Conservation (phyloP, 495 filamentous ascomycete species). For the Penicillium cinerascens region DNA sequence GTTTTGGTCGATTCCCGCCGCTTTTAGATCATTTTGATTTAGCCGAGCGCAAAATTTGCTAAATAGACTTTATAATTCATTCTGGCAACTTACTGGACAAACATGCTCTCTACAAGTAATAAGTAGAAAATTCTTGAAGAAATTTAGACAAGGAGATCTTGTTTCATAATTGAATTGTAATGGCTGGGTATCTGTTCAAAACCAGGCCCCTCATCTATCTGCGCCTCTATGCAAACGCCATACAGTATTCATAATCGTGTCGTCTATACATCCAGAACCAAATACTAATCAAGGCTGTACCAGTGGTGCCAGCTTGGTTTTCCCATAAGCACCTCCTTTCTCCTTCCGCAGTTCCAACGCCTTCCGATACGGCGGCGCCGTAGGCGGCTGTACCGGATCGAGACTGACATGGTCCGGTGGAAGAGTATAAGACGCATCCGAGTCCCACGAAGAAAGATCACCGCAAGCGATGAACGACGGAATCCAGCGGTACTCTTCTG, state of each 20-base stretch:
- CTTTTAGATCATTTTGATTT: conserved; percentile 16
- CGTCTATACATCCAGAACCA: neutral
- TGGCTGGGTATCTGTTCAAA: conserved; percentile 9
- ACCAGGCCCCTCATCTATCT: neutral
- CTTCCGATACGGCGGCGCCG: conserved; percentile 88
- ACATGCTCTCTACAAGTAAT: neutral
- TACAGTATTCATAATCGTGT: conserved; percentile 7
- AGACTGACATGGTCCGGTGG: conserved; percentile 73
- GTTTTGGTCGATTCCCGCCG: conserved; percentile 26
- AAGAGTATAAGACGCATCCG: conserved; percentile 87
- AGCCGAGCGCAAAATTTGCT: conserved; percentile 10
- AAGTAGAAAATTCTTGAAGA: neutral
- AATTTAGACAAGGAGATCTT: neutral
- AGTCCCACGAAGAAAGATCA: conserved; percentile 89
- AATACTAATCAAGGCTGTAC: conserved; percentile 21
- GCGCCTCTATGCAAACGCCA: conserved; percentile 4
- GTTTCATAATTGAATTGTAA: neutral
- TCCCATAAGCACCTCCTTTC: conserved; percentile 77
- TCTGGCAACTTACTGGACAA: neutral
- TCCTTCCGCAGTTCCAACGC: conserved; percentile 81
- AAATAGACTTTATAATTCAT: conserved; percentile 23
- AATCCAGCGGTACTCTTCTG: conserved; percentile 65
- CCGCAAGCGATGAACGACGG: conserved; percentile 94
- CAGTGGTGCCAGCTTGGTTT: conserved; percentile 52
- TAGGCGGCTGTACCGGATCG: conserved; percentile 94